Conservation (phyloP, 1,139 yeast species). For the Hansenula sp. region DNA sequence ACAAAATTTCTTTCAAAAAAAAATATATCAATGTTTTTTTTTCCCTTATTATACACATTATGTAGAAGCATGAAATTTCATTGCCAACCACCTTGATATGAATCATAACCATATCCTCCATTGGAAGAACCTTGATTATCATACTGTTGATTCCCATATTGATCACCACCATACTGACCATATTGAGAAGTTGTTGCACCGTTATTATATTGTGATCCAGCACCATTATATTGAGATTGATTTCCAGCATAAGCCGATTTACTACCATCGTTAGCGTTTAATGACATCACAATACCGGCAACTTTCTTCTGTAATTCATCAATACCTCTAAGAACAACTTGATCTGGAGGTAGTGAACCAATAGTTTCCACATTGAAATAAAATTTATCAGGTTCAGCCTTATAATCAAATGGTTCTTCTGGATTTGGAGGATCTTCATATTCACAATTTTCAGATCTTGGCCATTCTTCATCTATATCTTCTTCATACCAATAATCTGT, state of each 20-base stretch:
- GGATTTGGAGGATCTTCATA: slow-evolving; percentile 96
- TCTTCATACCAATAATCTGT: slow-evolving; percentile 97
- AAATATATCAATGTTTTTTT: no score
- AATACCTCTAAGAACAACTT: slow-evolving; percentile 80
- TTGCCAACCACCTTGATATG: background rate
- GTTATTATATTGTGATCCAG: slow-evolving; percentile 21
- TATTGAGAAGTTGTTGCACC: slow-evolving; percentile 19
- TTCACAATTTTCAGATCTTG: slow-evolving; percentile 78
- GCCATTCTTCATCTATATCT: slow-evolving; percentile 90
- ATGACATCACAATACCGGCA: slow-evolving; percentile 82
- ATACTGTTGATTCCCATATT: background rate
- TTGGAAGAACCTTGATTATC: slow-evolving; percentile 10
- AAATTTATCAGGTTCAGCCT: slow-evolving; percentile 74
- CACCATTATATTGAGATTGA: slow-evolving; percentile 15
- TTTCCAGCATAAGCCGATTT: slow-evolving; percentile 43
- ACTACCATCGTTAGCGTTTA: slow-evolving; percentile 54
- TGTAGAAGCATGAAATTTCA: no score
- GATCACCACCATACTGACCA: slow-evolving; percentile 5
- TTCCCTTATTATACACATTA: no score
- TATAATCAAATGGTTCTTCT: slow-evolving; percentile 82
- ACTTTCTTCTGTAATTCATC: slow-evolving; percentile 83
- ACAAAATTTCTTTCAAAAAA: no score
- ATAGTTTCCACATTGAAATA: slow-evolving; percentile 91
- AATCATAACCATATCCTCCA: background rate
- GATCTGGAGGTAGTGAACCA: slow-evolving; percentile 85